Percentiles rank a stretch among this genome's conserved stretches.
Conservation (phyloP, 1,284 basidiomycete species). For the Heterobasidion occidentale region DNA sequence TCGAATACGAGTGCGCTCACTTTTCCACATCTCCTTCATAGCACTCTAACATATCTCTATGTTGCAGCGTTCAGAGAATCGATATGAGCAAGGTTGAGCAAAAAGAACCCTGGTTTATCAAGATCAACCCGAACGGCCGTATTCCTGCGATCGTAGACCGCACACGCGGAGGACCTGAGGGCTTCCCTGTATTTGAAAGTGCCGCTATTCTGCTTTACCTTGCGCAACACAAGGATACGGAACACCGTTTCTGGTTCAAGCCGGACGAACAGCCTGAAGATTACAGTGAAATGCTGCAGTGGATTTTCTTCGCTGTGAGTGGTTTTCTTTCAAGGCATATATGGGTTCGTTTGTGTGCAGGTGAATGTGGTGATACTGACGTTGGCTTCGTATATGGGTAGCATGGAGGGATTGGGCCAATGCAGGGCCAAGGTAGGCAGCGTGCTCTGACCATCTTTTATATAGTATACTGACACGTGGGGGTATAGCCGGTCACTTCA, state of each 20-base stretch:
- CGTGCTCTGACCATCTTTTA: not conserved
- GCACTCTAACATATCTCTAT: constrained; percentile 22
- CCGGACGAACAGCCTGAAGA: constrained; percentile 25
- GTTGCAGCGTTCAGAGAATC: constrained; percentile 28
- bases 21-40: constrained; percentile 9
- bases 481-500: constrained; percentile 46
- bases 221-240: constrained; percentile 38
- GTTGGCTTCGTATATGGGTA: constrained; percentile 14
- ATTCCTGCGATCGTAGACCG: constrained; percentile 43
- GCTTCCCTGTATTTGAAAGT: constrained; percentile 36
- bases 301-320: constrained; percentile 71
- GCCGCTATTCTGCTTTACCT: constrained; percentile 49
- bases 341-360: not conserved
- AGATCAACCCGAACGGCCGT: constrained; percentile 54
- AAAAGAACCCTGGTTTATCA: constrained; percentile 41
- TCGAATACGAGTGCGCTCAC: constrained; percentile 27
- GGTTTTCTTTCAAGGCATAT: not conserved
- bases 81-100: constrained; percentile 35
- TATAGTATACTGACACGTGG: not conserved
- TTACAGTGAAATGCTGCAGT: constrained; percentile 59
- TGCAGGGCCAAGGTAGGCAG: constrained; percentile 56
- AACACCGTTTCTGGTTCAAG: constrained; percentile 41
- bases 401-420: constrained; percentile 68
- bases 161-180: constrained; percentile 34
- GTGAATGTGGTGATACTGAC: not conserved